Percentiles rank a stretch among this genome's conserved stretches.
Conservation (phyloP, 345 rosid species). For the Lepidium didymum region DNA sequence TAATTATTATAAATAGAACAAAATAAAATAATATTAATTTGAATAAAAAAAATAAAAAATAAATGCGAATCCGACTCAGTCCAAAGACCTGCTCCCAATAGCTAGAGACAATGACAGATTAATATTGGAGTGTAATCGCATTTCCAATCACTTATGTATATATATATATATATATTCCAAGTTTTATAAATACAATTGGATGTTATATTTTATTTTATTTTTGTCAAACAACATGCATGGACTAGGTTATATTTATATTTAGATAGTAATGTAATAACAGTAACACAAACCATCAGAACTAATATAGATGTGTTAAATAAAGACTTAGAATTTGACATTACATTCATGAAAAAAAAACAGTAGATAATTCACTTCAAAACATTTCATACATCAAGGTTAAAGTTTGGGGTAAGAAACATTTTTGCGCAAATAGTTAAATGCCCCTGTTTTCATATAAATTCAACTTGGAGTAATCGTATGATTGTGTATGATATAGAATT, state of each 20-base stretch:
- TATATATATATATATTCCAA: background rate
- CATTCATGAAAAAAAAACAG: too few relatives aligned
- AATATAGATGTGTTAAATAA: too few relatives aligned
- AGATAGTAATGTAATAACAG: too few relatives aligned
- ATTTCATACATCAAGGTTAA: too few relatives aligned
- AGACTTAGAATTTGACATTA: too few relatives aligned
- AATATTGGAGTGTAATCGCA: constrained; percentile 17
- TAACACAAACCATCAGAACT: too few relatives aligned
- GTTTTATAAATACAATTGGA: background rate
- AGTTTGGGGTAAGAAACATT: too few relatives aligned
- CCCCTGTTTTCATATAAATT: too few relatives aligned
- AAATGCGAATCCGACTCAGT: constrained; percentile 24
- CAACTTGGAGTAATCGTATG: too few relatives aligned
- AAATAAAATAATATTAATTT: background rate
- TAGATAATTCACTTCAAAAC: too few relatives aligned
- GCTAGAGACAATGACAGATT: constrained; percentile 27
- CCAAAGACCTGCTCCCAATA: constrained; percentile 28
- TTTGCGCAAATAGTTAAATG: too few relatives aligned
- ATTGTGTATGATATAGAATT: too few relatives aligned
- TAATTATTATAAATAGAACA: constrained; percentile 2
- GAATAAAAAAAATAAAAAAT: constrained; percentile 2
- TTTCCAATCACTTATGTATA: background rate
- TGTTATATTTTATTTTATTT: background rate
- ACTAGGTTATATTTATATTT: background rate
- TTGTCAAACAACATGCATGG: background rate